phyloP scores from a whole-genome alignment of 1,284 basidiomycete species.

The Entoloma clypeatum region DNA sequence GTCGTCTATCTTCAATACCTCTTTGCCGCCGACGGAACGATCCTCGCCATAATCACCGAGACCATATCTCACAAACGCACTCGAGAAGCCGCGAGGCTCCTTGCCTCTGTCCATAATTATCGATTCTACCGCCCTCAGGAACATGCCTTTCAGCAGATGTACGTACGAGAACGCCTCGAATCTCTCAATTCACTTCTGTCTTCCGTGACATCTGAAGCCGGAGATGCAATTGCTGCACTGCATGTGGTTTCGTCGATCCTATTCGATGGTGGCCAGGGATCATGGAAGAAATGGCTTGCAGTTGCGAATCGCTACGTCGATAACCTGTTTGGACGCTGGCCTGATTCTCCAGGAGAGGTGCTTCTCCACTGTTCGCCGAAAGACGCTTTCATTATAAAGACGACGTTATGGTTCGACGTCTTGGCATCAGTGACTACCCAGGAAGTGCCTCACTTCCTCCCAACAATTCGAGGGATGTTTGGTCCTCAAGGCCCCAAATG shows the following conservation, averaged over 20 bases:
- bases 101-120: constrained; percentile 49
- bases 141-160: constrained; percentile 25
- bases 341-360: constrained; percentile 39
- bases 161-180: constrained; percentile 26
- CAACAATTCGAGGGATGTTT: constrained; percentile 56
- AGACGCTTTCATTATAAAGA: constrained; percentile 71
- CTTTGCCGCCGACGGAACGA: constrained; percentile 49
- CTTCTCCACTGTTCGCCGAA: constrained; percentile 43
- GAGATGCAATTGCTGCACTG: constrained; percentile 73
- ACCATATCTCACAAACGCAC: constrained; percentile 37
- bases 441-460: constrained; percentile 52
- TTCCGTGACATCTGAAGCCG: constrained; percentile 37
- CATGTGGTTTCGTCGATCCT: constrained; percentile 71
- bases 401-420: constrained; percentile 83
- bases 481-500: constrained; percentile 38
- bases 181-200: constrained; percentile 26
- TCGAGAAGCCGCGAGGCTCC: constrained; percentile 54
- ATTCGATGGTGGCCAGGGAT: constrained; percentile 67
- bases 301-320: constrained; percentile 54
- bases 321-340: constrained; percentile 39
- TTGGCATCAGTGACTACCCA: constrained; percentile 68
- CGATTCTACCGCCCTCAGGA: constrained; percentile 22
- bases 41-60: constrained; percentile 46
- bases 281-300: constrained; percentile 62
- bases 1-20: constrained; percentile 67